Percentiles rank a stretch among this genome's conserved stretches.
phyloP scores from a whole-genome alignment of 2,329 filamentous ascomycete genomes.

The Penicillium frequentans region DNA sequence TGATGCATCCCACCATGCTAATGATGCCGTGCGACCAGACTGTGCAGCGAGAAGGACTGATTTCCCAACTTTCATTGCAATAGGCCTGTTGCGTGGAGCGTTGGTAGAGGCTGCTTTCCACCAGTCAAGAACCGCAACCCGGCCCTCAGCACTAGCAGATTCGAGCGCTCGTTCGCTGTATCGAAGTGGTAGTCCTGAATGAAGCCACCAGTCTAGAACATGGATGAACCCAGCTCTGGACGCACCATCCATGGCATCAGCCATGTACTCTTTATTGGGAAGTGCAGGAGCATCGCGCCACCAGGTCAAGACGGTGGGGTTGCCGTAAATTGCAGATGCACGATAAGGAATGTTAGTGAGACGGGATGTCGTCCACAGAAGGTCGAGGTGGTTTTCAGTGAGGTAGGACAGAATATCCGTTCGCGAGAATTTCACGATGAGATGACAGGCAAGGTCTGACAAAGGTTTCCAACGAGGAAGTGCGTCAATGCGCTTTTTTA shows the following conservation, averaged over 20 bases:
- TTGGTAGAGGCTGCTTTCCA: conserved; percentile 73
- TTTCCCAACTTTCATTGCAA: conserved; percentile 76
- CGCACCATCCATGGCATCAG: conserved; percentile 82
- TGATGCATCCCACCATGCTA: conserved; percentile 85
- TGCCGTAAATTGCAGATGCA: conserved; percentile 82
- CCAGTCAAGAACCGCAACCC: conserved; percentile 87
- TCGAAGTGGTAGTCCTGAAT: conserved; percentile 73
- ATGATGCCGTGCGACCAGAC: conserved; percentile 71
- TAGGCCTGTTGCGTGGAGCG: conserved; percentile 52
- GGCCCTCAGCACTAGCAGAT: conserved; percentile 79
- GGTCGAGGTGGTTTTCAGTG: conserved; percentile 65
- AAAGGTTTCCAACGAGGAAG: conserved; percentile 70
- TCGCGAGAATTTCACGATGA: conserved; percentile 89
- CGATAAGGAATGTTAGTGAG: conserved; percentile 81
- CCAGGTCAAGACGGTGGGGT: conserved; percentile 82
- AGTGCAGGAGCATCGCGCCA: conserved; percentile 85
- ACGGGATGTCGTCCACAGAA: conserved; percentile 85
- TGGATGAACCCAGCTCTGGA: conserved; percentile 81
- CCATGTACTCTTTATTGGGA: conserved; percentile 80
- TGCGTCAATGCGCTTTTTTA: conserved; percentile 71
- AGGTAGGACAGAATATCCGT: conserved; percentile 74
- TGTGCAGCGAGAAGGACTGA: conserved; percentile 82
- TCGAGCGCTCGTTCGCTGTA: conserved; percentile 88
- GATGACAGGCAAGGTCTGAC: conserved; percentile 77
- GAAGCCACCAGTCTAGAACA: conserved; percentile 89